Evolutionary conservation across 345 rosid genomes (phyloP).

Genomic region (Camelina sativa): DNA sequence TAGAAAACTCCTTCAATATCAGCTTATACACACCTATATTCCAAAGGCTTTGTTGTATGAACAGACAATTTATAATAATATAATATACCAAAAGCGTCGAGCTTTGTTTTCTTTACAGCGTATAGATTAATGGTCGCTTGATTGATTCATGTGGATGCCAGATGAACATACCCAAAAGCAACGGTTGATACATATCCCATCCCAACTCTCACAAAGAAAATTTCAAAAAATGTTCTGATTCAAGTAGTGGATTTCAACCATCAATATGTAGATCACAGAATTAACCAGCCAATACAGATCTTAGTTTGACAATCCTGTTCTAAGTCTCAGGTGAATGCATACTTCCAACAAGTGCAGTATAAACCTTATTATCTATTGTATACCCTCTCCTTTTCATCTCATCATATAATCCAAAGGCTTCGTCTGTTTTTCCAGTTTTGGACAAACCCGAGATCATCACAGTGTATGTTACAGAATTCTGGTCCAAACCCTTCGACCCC

Average conservation of each 20-base stretch:
- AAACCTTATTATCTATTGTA: slow-evolving; percentile 69
- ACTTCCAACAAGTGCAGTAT: slow-evolving; percentile 72
- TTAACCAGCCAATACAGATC: neutral
- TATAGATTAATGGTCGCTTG: neutral
- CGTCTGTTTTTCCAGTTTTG: slow-evolving; percentile 77
- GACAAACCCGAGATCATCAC: slow-evolving; percentile 72
- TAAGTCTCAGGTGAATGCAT: slow-evolving; percentile 52
- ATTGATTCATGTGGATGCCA: neutral
- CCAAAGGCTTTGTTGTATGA: slow-evolving; percentile 15
- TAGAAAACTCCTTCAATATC: slow-evolving; percentile 57
- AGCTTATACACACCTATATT: slow-evolving; percentile 31
- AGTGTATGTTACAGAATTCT: slow-evolving; percentile 60
- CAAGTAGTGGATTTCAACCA: neutral
- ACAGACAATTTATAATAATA: neutral
- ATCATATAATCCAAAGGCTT: slow-evolving; percentile 75
- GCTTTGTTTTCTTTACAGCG: slow-evolving; percentile 6
- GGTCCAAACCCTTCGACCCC: slow-evolving; percentile 54
- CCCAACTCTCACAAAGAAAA: neutral
- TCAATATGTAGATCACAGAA: neutral
- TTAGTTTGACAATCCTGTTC: slow-evolving; percentile 3
- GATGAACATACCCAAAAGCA: neutral
- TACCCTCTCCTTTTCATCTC: slow-evolving; percentile 67
- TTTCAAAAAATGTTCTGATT: neutral
- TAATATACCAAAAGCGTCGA: neutral
- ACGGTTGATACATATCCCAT: neutral